Base-by-base conservation (phyloP, 31 red algal genomes). In the Porphyra umbilicalis region DNA sequence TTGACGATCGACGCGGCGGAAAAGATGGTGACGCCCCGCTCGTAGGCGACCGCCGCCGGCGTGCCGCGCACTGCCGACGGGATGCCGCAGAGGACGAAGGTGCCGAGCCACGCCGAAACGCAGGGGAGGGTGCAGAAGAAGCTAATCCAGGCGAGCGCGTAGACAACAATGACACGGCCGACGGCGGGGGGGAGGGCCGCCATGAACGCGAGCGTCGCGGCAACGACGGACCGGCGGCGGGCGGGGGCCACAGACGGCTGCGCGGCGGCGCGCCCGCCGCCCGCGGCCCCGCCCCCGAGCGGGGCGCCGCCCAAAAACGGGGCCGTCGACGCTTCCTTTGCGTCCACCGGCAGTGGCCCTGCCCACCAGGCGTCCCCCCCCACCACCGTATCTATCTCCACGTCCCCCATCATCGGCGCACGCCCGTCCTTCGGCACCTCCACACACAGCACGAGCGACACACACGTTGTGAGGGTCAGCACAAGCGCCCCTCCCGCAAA, bases 31-130 rank as follows among this genome's bases (percentile, higher is more conserved):
- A 92, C 90, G 10, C 90, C 90, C 31, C 75, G 40, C 77, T 92
- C 75, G 81, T 92, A 92, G 35, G 38, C 75, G 32, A 86, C 18
- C 15, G 83, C 90, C 33, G 10, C 85, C 18, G 36, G 18, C 35
- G 85, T 83, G 6, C 80, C 80, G 40, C 81, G 38, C 39, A 84
- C 90, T 14, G 84, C 84, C 78, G 82, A 44, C 18, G 89, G 83
- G 44, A 86, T 84, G 5, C 90, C 90, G 57, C 82, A 78, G 36
- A 92, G 81, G 16, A 92, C 90, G 35, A 84, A 81, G 37, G 77
- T 85, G 4, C 90, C 90, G n/a, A 92, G 37, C 90, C 90, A 92
- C 32, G 84, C 80, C 68, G 85, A 87, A 78, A 87, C 87, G 46
- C 78, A 87, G 15, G 90, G 90, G 15, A 92, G 46, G 32, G 85